Base-by-base conservation (phyloP, 345 rosid species). In the Camelina hispida region DNA sequence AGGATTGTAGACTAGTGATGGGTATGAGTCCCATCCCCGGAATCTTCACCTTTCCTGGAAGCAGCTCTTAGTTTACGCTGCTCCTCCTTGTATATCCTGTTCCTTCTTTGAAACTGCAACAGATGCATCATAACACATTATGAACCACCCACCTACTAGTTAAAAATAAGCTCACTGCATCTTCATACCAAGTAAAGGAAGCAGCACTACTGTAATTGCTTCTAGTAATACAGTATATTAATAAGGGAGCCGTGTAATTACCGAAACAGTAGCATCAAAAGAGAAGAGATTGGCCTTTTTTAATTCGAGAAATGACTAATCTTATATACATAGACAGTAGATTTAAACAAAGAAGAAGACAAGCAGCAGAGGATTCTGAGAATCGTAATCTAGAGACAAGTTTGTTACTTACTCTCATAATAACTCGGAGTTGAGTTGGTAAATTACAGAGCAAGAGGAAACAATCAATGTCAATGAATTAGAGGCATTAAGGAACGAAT, bases 51-150 rank as follows among this genome's bases (percentile, higher is more conserved):
- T 71, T 88, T 89, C 55, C 83, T 85, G 0, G 88, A 79, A 38
- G 93, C 97, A n/a, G 99, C 94, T 61, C 97, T 81, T 71, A 92
- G 75, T 71, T 90, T 89, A 23, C 97, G 97, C 81, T 95, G 94
- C 82, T 95, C 99, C 83, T 95, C 99, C 83, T 95, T 95, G 83
- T 95, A 95, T 61, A 95, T 87, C 46, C 97, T 85, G 72, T 95
- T 95, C 76, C 99, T 89, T 56, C 99, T 83, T 76, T 90, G 91
- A 77, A 92, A 95, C 98, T 90, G 90, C 75, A 80, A 78, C 30
- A 69, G 32, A 56, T 40, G 72, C 62, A 62, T 42, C 30, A 28
- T 28, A 68, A 7, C 25, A 40, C 17, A n/a, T 15, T 1, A 52
- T 4, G 51, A 51, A 28, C 7, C 37, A 34, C 4, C 22, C 0